A percentile compares a stretch with the other conserved stretches of the same genome.
These are phyloP conservation scores for Bruguiera sexangula DNA, from an alignment of 345 rosid genomes.

Conservation along the genomic window DNA sequence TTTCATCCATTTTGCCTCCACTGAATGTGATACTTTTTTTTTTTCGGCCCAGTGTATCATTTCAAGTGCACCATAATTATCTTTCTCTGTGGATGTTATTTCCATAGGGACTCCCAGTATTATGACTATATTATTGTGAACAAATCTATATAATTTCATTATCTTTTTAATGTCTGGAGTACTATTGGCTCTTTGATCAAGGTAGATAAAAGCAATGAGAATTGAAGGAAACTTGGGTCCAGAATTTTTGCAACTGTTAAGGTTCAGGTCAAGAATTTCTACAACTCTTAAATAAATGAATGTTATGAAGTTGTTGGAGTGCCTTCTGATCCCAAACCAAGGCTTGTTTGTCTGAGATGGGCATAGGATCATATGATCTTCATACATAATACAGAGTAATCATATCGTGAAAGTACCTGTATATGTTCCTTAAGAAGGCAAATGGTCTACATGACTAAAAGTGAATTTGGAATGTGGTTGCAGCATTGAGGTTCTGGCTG, in stretches of 20 bases:
- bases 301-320: too few species aligned
- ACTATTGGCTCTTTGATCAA: neutral
- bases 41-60: neutral
- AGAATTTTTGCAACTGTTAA: neutral
- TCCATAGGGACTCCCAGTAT: neutral
- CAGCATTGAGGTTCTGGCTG: slow-evolving; percentile 82
- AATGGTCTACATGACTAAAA: neutral
- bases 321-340: too few species aligned
- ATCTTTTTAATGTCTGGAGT: neutral
- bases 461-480: slow-evolving; percentile 18
- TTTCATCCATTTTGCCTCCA: neutral
- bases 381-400: neutral
- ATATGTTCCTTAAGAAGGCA: neutral
- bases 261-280: too few species aligned
- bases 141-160: neutral
- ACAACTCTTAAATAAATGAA: too few species aligned
- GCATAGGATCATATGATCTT: too few species aligned
- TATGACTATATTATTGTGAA: neutral
- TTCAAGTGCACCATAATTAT: too few species aligned
- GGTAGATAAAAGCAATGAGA: neutral
- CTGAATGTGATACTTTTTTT: neutral
- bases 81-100: too few species aligned
- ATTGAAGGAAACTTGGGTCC: neutral
- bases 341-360: too few species aligned
- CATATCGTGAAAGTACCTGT: neutral